Base-by-base conservation (phyloP, 805 yeast genomes). In the Pichia thaimueangensis region DNA sequence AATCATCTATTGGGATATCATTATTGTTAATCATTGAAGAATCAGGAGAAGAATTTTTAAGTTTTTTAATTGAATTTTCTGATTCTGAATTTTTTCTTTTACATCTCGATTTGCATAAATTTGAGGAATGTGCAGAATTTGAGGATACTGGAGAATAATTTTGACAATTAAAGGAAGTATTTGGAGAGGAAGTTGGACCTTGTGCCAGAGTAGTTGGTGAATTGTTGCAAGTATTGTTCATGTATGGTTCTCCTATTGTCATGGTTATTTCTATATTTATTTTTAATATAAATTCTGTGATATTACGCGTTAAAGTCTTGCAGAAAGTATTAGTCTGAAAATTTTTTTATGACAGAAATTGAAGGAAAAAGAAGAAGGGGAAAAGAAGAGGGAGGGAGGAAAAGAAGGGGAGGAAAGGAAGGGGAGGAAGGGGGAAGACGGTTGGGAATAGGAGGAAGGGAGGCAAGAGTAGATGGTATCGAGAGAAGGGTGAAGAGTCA, bases 11-110 rank as follows among this genome's bases (percentile, higher is more conserved):
- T n/a, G 53, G 42, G 13, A 37, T 15, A 15, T 39, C 20, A 22
- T 48, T 57, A 29, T 55, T 59, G 36, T 60, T 60, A 23, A 45
- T 45, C 8, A 45, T 36, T 9, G 24, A 5, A 17, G 20, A 11
- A 17, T 10, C 8, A n/a, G 25, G 21, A n/a, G 35, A n/a, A 17
- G 46, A 24, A 23, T 52, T 62, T 35, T 57, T 62, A 6, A 50
- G 44, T 45, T 61, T 64, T 37, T 67, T 67, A n/a, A 47, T 45
- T 10, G 43, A 35, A 31, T 59, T 53, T 27, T 55, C 64, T 20
- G 55, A 55, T 17, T 63, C 63, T 1, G 72, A 67, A 24, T 56
- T 53, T 41, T 67, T 52, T 51, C 73, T 64, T 43, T 68, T 68
- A 3, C 57, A 44, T 40, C 61, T 50, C 5, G 22, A 24, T 28